Conservation (phyloP, 2,329 filamentous ascomycete genomes). For the Tolypocladium inflatum region DNA sequence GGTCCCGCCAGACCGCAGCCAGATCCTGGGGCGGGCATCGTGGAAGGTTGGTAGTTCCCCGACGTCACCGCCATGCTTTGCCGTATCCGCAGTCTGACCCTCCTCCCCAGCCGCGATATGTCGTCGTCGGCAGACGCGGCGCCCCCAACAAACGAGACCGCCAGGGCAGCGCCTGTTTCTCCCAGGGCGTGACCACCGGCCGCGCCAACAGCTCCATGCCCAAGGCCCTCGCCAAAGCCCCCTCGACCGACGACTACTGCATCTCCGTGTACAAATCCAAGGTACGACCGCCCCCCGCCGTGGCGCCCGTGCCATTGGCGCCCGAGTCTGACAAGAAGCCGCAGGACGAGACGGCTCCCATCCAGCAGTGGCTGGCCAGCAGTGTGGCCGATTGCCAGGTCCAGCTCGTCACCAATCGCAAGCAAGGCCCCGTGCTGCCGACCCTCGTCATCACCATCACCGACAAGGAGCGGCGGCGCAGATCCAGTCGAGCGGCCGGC, state of each 20-base stretch:
- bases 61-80: constrained; percentile 4
- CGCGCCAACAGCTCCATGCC: constrained; percentile 27
- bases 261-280: constrained; percentile 48
- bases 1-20: constrained; percentile 40
- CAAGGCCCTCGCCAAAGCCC: constrained; percentile 22
- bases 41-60: constrained; percentile 37
- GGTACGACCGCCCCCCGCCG: constrained; percentile 21
- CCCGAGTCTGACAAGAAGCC: background rate
- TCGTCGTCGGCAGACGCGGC: constrained; percentile 39
- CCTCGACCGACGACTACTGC: constrained; percentile 31
- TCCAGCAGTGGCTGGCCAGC: constrained; percentile 42
- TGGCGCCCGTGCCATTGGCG: constrained; percentile 4
- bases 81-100: constrained; percentile 8
- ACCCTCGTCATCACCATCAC: constrained; percentile 50
- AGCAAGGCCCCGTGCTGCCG: constrained; percentile 48
- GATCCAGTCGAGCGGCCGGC: constrained; percentile 53
- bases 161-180: constrained; percentile 24
- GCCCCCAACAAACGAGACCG: constrained; percentile 22
- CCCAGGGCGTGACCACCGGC: constrained; percentile 29
- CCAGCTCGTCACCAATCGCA: constrained; percentile 50
- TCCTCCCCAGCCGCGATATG: constrained; percentile 42
- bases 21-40: constrained; percentile 38
- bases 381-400: constrained; percentile 48
- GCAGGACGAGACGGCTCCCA: constrained; percentile 41
- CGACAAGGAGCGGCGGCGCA: constrained; percentile 53